Percentiles rank a stretch among this genome's conserved stretches.
Evolutionary conservation across 306 rosid genomes (phyloP).

Genomic region (Vigna nakashimae): DNA sequence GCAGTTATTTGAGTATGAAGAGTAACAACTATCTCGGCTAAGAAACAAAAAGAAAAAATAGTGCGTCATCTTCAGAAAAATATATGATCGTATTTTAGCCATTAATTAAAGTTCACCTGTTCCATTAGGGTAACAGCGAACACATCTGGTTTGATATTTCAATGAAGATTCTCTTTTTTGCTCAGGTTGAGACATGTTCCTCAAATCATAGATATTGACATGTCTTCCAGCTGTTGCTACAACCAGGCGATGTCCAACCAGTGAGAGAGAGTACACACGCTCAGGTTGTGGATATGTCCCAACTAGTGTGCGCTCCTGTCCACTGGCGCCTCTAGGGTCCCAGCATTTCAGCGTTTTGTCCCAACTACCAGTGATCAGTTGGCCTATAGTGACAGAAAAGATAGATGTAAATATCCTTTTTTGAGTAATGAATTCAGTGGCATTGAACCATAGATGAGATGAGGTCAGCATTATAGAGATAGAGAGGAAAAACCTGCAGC

Average conservation of each 20-base stretch:
- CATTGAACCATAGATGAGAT: not conserved
- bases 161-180: slow-evolving; percentile 96
- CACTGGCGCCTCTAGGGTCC: slow-evolving; percentile 99
- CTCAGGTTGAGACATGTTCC: slow-evolving; percentile 98
- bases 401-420: slow-evolving; percentile 28
- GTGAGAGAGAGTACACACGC: slow-evolving; percentile 97
- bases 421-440: not conserved
- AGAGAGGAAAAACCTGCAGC: slow-evolving; percentile 66
- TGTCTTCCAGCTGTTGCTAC: slow-evolving; percentile 99
- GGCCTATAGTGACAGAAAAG: slow-evolving; percentile 56
- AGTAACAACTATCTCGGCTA: slow-evolving; percentile 10
- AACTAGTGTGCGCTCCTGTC: slow-evolving; percentile 90
- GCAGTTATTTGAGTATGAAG: not conserved
- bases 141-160: slow-evolving; percentile 96
- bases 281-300: slow-evolving; percentile 94
- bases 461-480: not conserved
- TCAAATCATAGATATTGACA: slow-evolving; percentile 90
- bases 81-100: not conserved
- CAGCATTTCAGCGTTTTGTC: slow-evolving; percentile 97
- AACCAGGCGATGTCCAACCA: slow-evolving; percentile 91
- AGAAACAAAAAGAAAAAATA: slow-evolving; percentile 25
- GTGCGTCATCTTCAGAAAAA: slow-evolving; percentile 4
- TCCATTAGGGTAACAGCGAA: slow-evolving; percentile 97
- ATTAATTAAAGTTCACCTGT: slow-evolving; percentile 65
- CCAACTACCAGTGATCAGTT: slow-evolving; percentile 98